Evolutionary conservation across 345 rosid species (phyloP), one percentile per base, ranked within the genome.

Genomic region (Hibiscus tridactylites): DNA sequence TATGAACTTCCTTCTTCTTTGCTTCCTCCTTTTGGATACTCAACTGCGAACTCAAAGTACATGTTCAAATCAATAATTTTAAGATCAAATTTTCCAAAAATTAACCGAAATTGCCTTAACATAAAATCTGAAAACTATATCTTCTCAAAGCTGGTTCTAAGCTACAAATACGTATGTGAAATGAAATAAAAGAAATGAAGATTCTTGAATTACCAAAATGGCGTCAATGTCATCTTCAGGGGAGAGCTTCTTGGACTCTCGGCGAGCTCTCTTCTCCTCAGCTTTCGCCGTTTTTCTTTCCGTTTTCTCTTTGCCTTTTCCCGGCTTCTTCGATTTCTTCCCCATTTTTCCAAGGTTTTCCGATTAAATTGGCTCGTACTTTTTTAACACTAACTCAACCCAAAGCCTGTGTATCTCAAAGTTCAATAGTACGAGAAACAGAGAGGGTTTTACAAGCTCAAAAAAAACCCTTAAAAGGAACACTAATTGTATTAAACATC

Each of bases 191-290:
- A 50, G 0, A 16, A 29, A 6, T 0, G 0, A 59, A 2, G 28
- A 29, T n/a, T 26, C 11, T 3, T 35, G 24, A n/a, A 50, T 29
- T 85, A 91, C 97, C 86, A 93, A 83, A 77, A 93, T 93, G 80
- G 97, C 96, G 70, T 93, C 98, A 65, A 93, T 91, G 82, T 93
- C 98, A 68, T 93, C 97, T 76, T 93, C 98, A 29, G 96, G 96
- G 73, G 92, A 87, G 78, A 90, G 80, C 71, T 94, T 94, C 83
- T 94, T 90, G 80, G 81, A 79, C 60, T 90, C 98, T 75, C 97
- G 79, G 4, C 97, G 94, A 83, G 93, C 88, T 79, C 71, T 85
- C 81, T 94, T 90, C 84, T 88, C 97, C 49, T 94, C 98, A 0
- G 96, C 91, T 63, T 88, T 94, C 11, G 90, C 91, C 0, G 96